Base-by-base conservation (phyloP, 345 rosid genomes). In the Syzygium aqueum region DNA sequence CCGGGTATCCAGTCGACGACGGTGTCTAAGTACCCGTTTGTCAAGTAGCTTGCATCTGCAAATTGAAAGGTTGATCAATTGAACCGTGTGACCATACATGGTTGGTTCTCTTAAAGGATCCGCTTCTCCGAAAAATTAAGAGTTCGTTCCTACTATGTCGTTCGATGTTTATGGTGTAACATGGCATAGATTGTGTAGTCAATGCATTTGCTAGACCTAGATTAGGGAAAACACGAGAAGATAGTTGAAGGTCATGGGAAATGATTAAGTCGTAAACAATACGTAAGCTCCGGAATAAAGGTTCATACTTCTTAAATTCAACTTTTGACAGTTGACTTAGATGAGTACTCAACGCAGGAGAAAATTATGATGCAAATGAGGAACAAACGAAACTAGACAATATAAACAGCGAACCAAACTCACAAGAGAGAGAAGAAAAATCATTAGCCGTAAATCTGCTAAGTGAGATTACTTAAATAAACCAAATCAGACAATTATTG, bases 11-110 rank as follows among this genome's bases (percentile, higher is more conserved):
- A 94, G 84, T 93, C 92, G 19, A 93, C 86, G 11, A 57, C 85
- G 1, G 91, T 93, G n/a, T 91, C 91, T 78, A 94, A 63, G 56
- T 91, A 90, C 33, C 95, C 94, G n/a, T 94, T 94, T 30, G 89
- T 92, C 23, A 92, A 57, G 86, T 90, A 85, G 85, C 91, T 91
- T 51, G 88, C 92, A 88, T 93, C 96, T 93, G 92, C 86, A 86
- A 8, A 25, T 84, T 16, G 43, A 2, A 1, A 30, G 11, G 11
- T 7, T 12, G 12, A 67, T 67, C 78, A 16, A 67, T 67, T 9
- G 6, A 30, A 15, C 21, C 43, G 11, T 30, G 37, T 67, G 78
- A 67, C 43, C 22, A 30, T 67, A 2, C 78, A 30, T 67, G 23
- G 27, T 6, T 8, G 11, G 59, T 22, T 54, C 59, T 54, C 27